Evolutionary conservation across 2,329 filamentous ascomycete genomes (phyloP).

Genomic region (Talaromyces rugulosus): DNA sequence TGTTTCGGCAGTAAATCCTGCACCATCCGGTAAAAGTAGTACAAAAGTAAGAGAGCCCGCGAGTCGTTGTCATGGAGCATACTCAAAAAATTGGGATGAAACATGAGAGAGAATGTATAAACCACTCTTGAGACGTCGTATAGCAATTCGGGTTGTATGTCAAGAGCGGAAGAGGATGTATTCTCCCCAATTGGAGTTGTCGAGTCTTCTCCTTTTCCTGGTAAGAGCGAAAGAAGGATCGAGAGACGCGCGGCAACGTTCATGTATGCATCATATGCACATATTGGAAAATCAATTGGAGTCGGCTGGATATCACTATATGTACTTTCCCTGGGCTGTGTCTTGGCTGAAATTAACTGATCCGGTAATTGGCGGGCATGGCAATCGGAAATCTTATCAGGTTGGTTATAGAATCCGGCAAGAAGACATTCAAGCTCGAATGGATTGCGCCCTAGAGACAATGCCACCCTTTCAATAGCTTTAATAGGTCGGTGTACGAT

Average conservation of each 20-base stretch:
- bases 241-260: conserved; percentile 6
- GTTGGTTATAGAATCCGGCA: not conserved
- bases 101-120: conserved; percentile 7
- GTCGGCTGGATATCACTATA: not conserved
- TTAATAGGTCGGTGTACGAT: conserved; percentile 3
- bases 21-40: conserved; percentile 9
- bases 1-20: not conserved
- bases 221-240: conserved; percentile 8
- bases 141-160: not conserved
- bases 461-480: not conserved
- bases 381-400: not conserved
- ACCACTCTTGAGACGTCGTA: conserved; percentile 2
- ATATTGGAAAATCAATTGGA: not conserved
- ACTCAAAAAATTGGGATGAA: not conserved
- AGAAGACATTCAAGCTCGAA: not conserved
- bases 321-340: not conserved
- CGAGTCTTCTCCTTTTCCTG: not conserved
- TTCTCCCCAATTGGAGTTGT: not conserved
- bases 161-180: not conserved
- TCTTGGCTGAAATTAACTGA: not conserved
- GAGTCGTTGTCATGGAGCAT: conserved; percentile 8
- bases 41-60: conserved; percentile 1
- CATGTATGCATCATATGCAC: conserved; percentile 3
- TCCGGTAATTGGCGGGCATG: not conserved
- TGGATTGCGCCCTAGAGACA: not conserved